Conservation (phyloP, 1,284 basidiomycete species). For the Heterobasidion irregulare region DNA sequence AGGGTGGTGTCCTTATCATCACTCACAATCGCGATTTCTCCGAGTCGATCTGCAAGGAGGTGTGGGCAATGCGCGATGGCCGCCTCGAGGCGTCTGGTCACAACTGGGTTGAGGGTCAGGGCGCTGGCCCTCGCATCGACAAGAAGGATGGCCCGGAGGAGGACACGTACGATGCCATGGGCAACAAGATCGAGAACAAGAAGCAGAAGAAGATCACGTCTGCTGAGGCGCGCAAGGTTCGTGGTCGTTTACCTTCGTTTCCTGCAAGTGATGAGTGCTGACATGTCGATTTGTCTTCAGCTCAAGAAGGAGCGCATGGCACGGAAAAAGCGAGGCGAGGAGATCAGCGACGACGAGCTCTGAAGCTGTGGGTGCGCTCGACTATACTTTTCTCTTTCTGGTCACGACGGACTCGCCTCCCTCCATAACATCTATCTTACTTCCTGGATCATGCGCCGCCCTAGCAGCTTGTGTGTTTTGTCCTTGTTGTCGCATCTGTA, state of each 20-base stretch:
- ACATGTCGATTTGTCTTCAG: neutral
- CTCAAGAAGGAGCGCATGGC: constrained; percentile 95
- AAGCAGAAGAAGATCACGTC: constrained; percentile 83
- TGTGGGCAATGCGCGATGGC: constrained; percentile 94
- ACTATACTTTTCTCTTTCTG: neutral
- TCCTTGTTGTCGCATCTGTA: neutral
- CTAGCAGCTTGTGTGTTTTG: neutral
- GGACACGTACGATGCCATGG: constrained; percentile 88
- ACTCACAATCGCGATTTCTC: constrained; percentile 98
- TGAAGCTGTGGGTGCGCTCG: constrained; percentile 20
- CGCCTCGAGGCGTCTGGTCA: constrained; percentile 91
- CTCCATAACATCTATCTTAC: constrained; percentile 1
- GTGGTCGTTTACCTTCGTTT: neutral
- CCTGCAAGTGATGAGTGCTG: too few species aligned
- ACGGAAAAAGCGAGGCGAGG: constrained; percentile 77
- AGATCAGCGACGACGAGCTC: constrained; percentile 63
- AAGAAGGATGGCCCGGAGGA: constrained; percentile 84
- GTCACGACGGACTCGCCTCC: too few species aligned
- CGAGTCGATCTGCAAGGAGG: constrained; percentile 87
- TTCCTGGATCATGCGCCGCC: neutral
- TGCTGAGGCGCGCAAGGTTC: constrained; percentile 69
- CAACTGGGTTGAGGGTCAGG: constrained; percentile 98
- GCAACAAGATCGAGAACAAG: constrained; percentile 85
- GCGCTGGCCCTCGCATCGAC: constrained; percentile 86
- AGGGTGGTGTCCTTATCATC: constrained; percentile 95